Evolutionary conservation across 177 flowering plant species (phyloP).

Genomic region (Vitis hybrid): DNA sequence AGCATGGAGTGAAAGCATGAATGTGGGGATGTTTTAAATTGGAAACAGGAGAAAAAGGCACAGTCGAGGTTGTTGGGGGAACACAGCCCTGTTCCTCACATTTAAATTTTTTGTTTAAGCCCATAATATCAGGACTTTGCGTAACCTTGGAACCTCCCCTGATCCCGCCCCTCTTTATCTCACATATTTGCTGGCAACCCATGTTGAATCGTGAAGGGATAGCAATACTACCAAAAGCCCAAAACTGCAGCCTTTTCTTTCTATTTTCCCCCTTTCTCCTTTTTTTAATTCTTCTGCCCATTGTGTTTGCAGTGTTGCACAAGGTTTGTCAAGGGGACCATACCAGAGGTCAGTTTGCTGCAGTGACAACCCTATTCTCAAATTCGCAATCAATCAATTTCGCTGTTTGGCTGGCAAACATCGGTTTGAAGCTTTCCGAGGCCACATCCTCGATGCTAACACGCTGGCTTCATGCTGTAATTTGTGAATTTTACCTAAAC

Average conservation of each 20-base stretch:
- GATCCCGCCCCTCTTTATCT: neutral
- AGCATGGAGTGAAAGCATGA: neutral
- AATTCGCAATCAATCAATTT: neutral
- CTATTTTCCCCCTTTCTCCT: neutral
- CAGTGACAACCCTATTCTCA: neutral
- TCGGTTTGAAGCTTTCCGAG: no score
- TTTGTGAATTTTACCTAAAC: no score
- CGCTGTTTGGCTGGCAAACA: no score
- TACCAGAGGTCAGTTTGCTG: neutral
- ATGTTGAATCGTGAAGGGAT: constrained; percentile 11
- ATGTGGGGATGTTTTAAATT: neutral
- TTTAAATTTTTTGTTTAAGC: no score
- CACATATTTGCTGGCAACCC: neutral
- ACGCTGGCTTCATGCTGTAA: no score
- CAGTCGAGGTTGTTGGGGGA: constrained; percentile 2
- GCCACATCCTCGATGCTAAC: no score
- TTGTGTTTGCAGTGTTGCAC: neutral
- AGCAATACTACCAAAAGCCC: constrained; percentile 6
- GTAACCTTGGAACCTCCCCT: no score
- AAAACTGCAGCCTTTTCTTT: constrained; percentile 9
- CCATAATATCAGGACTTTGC: no score
- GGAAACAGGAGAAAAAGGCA: neutral
- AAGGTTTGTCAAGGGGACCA: neutral
- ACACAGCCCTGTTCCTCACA: neutral
- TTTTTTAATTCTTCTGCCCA: neutral